Conservation (phyloP, 2,329 filamentous ascomycete species). For the Alternaria triticina region DNA sequence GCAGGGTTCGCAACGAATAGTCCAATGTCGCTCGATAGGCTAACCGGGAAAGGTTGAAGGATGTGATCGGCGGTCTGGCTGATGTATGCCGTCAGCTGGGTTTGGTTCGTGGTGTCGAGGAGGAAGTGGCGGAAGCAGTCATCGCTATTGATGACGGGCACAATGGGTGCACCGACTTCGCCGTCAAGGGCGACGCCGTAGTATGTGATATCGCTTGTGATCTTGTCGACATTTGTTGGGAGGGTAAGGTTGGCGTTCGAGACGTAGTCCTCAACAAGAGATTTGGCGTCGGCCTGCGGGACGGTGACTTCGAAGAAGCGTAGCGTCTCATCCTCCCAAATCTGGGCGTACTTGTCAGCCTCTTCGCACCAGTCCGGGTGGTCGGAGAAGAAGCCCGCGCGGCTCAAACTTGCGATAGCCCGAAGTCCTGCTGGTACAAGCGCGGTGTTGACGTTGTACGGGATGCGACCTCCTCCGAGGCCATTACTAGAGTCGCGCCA, state of each 20-base stretch:
- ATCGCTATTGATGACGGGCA: constrained; percentile 68
- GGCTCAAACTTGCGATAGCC: constrained; percentile 61
- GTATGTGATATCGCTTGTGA: constrained; percentile 57
- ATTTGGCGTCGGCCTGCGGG: constrained; percentile 52
- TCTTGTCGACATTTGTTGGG: constrained; percentile 51
- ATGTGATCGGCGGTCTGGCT: constrained; percentile 65
- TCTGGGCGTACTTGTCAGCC: constrained; percentile 56
- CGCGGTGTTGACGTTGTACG: constrained; percentile 70
- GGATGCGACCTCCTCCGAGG: constrained; percentile 67
- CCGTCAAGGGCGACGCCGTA: constrained; percentile 65
- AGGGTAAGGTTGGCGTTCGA: constrained; percentile 52
- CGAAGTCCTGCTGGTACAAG: constrained; percentile 67
- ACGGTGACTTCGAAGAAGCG: constrained; percentile 62
- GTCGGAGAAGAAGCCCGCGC: constrained; percentile 58
- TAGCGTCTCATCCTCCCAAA: constrained; percentile 69
- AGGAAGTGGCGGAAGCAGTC: constrained; percentile 69
- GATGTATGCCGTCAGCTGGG: constrained; percentile 63
- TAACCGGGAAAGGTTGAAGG: constrained; percentile 63
- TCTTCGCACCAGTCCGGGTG: constrained; percentile 55
- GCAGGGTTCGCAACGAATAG: constrained; percentile 68
- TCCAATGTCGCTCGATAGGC: constrained; percentile 63
- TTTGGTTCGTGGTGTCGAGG: constrained; percentile 64
- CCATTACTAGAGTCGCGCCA: constrained; percentile 69
- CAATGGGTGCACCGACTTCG: constrained; percentile 51
- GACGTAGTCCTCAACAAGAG: constrained; percentile 59